phyloP scores from a whole-genome alignment of 352 stramenopile species.

The Pilasporangium apinafurcum region DNA sequence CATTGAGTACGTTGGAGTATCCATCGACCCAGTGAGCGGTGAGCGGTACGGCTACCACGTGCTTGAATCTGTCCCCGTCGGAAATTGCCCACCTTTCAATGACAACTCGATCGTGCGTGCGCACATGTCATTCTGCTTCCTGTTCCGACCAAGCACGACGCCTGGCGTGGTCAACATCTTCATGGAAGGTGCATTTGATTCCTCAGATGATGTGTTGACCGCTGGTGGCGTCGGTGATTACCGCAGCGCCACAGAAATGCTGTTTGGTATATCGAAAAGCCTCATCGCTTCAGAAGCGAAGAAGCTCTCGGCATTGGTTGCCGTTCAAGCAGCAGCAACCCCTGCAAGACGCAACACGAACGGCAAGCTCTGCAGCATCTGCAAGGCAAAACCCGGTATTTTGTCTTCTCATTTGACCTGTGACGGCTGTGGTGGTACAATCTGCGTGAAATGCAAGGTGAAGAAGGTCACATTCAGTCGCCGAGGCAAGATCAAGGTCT shows the following conservation, averaged over 20 bases:
- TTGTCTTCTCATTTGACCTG: constrained; percentile 48
- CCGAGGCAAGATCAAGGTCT: constrained; percentile 54
- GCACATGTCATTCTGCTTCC: constrained; percentile 65
- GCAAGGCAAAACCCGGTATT: constrained; percentile 41
- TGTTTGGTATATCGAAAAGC: constrained; percentile 38
- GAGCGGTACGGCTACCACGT: constrained; percentile 61
- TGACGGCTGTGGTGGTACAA: constrained; percentile 60
- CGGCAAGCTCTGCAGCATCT: constrained; percentile 55
- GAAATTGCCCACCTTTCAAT: constrained; percentile 55
- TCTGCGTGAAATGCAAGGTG: constrained; percentile 71
- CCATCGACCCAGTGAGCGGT: constrained; percentile 33
- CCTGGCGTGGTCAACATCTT: constrained; percentile 60
- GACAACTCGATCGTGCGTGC: constrained; percentile 74
- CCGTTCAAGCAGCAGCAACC: constrained; percentile 26
- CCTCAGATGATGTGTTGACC: constrained; percentile 44
- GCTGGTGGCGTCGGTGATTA: constrained; percentile 63
- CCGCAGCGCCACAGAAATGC: constrained; percentile 60
- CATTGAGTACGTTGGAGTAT: constrained; percentile 58
- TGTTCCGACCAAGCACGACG: constrained; percentile 47
- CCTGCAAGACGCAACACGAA: constrained; percentile 27
- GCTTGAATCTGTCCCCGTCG: constrained; percentile 51
- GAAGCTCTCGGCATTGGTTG: constrained; percentile 59
- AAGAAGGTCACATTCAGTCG: constrained; percentile 50
- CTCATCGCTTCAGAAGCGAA: constrained; percentile 51
- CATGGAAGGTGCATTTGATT: constrained; percentile 68